Evolutionary conservation across 1,284 basidiomycete species (phyloP).

Genomic region (Trichosporon faecale): DNA sequence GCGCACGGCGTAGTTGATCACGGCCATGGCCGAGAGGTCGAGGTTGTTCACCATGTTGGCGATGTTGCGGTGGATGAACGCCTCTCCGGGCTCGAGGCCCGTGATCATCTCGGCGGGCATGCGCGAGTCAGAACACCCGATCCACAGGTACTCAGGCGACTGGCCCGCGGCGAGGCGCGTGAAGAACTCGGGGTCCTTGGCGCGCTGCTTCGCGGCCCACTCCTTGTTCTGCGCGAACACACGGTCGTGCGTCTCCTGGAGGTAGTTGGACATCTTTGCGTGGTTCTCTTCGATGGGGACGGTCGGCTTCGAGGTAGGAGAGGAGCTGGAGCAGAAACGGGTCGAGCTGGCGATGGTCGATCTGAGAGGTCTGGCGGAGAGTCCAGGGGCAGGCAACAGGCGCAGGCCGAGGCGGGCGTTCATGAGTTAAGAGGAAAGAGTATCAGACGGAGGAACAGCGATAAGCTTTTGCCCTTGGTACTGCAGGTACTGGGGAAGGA

Average conservation of each 20-base stretch:
- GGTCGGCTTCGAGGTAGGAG: not conserved
- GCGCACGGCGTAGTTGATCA: conserved; percentile 27
- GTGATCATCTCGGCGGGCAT: conserved; percentile 27
- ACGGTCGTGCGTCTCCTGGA: conserved; percentile 15
- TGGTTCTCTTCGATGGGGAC: not conserved
- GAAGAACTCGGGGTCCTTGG: conserved; percentile 24
- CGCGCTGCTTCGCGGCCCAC: conserved; percentile 18
- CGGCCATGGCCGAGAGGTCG: conserved; percentile 24
- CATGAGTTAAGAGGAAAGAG: not conserved
- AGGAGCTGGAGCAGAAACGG: not conserved
- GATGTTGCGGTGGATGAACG: conserved; percentile 30
- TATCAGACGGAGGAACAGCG: not conserved
- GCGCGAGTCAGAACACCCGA: conserved; percentile 25
- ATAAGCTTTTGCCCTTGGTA: not conserved
- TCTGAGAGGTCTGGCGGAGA: not conserved
- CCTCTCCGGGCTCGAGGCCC: conserved; percentile 26
- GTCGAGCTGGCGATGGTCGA: not conserved
- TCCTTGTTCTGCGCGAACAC: conserved; percentile 19
- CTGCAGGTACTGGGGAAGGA: not conserved
- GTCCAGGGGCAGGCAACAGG: not conserved
- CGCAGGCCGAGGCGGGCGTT: conserved; percentile 8
- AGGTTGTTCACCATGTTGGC: conserved; percentile 26
- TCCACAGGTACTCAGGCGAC: conserved; percentile 27
- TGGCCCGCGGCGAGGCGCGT: conserved; percentile 19
- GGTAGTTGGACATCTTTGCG: conserved; percentile 9